Conservation (phyloP, 2,329 filamentous ascomycete genomes). For the Fusarium duplospermum region DNA sequence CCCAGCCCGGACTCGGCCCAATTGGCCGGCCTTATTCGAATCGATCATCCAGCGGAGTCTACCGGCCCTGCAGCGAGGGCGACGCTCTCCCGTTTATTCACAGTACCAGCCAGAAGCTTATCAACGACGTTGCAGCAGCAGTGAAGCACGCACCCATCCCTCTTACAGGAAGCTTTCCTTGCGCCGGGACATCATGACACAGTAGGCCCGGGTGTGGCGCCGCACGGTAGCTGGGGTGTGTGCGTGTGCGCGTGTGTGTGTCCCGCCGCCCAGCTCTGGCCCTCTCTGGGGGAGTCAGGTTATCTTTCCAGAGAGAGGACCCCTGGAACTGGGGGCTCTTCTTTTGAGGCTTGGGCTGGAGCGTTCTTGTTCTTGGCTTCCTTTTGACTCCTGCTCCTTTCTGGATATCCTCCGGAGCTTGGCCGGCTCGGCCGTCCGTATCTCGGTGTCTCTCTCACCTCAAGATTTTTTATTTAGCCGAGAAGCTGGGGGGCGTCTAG, state of each 20-base stretch:
- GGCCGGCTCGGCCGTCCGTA: slow-evolving; percentile 41
- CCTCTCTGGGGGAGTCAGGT: background rate
- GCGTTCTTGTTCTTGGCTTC: slow-evolving; percentile 33
- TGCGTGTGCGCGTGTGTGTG: background rate
- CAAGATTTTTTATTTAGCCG: slow-evolving; percentile 42
- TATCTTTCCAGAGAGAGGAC: slow-evolving; percentile 3
- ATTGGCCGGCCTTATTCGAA: slow-evolving; percentile 43
- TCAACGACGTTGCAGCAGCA: slow-evolving; percentile 27
- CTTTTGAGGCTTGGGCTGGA: slow-evolving; percentile 31
- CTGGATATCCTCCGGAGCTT: slow-evolving; percentile 25
- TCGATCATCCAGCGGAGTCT: slow-evolving; percentile 20
- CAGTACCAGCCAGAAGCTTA: background rate
- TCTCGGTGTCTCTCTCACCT: slow-evolving; percentile 36
- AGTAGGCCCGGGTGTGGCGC: slow-evolving; percentile 23
- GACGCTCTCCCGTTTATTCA: slow-evolving; percentile 17
- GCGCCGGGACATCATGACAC: slow-evolving; percentile 18
- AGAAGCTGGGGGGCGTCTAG: slow-evolving; percentile 25
- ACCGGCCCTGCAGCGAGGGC: slow-evolving; percentile 23
- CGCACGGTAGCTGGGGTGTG: slow-evolving; percentile 20
- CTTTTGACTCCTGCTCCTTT: slow-evolving; percentile 14
- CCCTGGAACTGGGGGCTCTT: slow-evolving; percentile 13
- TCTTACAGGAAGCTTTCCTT: slow-evolving; percentile 6
- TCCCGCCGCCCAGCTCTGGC: background rate
- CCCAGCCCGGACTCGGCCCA: slow-evolving; percentile 38
- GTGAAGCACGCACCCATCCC: background rate